These are phyloP conservation scores for Biscogniauxia marginata DNA, from an alignment of 2,329 filamentous ascomycete species.

Conservation along the genomic window DNA sequence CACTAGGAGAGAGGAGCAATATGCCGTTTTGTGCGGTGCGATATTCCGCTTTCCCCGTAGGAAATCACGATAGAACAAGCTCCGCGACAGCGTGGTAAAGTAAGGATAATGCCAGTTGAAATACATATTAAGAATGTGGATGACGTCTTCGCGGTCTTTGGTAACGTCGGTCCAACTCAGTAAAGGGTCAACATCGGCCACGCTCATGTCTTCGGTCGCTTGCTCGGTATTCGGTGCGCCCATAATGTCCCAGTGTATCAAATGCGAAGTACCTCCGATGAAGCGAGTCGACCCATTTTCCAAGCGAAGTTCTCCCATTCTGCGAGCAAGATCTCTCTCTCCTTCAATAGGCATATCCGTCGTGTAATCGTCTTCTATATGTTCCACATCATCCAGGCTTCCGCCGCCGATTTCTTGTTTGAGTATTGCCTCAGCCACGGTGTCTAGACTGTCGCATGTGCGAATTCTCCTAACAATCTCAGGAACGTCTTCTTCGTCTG, in stretches of 20 bases:
- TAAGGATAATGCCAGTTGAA: constrained; percentile 98
- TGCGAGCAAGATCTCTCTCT: constrained; percentile 82
- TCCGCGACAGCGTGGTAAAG: constrained; percentile 87
- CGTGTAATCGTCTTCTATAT: constrained; percentile 42
- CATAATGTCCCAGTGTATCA: constrained; percentile 72
- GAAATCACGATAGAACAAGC: constrained; percentile 85
- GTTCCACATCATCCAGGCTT: constrained; percentile 39
- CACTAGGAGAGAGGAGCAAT: constrained; percentile 87
- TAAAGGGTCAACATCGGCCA: constrained; percentile 64
- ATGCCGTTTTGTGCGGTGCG: constrained; percentile 56
- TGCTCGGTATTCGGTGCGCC: constrained; percentile 40
- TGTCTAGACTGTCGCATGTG: constrained; percentile 70
- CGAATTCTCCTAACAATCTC: constrained; percentile 83
- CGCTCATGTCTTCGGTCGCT: constrained; percentile 46
- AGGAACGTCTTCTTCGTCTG: constrained; percentile 80
- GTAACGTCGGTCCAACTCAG: constrained; percentile 88
- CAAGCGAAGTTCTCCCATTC: constrained; percentile 87
- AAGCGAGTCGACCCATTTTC: constrained; percentile 88
- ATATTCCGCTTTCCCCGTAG: constrained; percentile 62
- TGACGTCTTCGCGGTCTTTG: constrained; percentile 72
- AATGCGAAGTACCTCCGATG: constrained; percentile 89
- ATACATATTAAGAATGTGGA: constrained; percentile 94
- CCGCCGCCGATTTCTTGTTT: constrained; percentile 39
- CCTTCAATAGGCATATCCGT: constrained; percentile 46
- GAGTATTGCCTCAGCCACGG: constrained; percentile 53